Evolutionary conservation across 1,284 basidiomycete species (phyloP).

Genomic region (Ceratobasidium sp.): DNA sequence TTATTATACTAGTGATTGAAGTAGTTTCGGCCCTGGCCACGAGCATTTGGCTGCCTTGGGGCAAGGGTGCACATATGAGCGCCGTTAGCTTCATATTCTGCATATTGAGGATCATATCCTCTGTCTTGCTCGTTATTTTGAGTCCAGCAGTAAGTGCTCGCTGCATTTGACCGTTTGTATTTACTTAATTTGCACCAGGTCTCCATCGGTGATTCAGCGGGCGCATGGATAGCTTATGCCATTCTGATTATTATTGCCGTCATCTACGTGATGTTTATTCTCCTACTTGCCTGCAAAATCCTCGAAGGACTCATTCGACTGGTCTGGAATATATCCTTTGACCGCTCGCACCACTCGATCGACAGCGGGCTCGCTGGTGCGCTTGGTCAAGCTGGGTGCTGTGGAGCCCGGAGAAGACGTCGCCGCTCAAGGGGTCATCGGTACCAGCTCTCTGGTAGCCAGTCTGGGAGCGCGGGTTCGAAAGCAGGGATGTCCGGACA

Average conservation of each 20-base stretch:
- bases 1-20: conserved; percentile 88
- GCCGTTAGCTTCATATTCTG: conserved; percentile 91
- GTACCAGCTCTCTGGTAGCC: conserved; percentile 41
- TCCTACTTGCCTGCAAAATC: conserved; percentile 87
- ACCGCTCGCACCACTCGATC: conserved; percentile 79
- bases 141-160: conserved; percentile 78
- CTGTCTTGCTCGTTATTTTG: conserved; percentile 89
- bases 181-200: conserved; percentile 64
- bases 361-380: conserved; percentile 90
- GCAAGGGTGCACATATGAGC: conserved; percentile 95
- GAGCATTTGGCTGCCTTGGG: conserved; percentile 96
- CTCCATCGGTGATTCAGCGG: conserved; percentile 76
- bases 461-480: conserved; percentile 50
- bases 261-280: conserved; percentile 80
- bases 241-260: conserved; percentile 88
- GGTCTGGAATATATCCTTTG: conserved; percentile 83
- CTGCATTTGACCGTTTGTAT: neutral
- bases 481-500: conserved; percentile 47
- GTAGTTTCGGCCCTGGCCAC: conserved; percentile 84
- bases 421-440: conserved; percentile 51
- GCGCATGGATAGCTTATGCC: conserved; percentile 93
- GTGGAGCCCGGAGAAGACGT: conserved; percentile 65
- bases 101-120: conserved; percentile 87
- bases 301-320: conserved; percentile 84
- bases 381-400: conserved; percentile 77